Conservation (phyloP, 2,329 filamentous ascomycete species). For the Fusarium equiseti region DNA sequence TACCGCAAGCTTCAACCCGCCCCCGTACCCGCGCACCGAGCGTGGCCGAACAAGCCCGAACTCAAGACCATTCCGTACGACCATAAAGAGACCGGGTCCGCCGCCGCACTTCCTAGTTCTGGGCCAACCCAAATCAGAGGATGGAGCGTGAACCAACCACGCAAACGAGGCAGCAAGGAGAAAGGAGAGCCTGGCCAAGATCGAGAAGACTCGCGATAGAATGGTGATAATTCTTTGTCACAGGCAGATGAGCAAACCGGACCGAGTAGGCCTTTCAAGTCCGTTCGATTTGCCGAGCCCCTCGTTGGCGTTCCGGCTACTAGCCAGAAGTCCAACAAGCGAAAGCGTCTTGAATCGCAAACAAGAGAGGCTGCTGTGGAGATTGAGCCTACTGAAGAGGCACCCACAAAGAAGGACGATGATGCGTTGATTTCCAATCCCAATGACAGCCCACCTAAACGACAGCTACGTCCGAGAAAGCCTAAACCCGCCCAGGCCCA, state of each 20-base stretch:
- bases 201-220: constrained; percentile 56
- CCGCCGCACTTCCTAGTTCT: constrained; percentile 66
- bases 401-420: constrained; percentile 3
- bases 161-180: constrained; percentile 54
- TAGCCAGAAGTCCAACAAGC: constrained; percentile 27
- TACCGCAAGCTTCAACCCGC: constrained; percentile 71
- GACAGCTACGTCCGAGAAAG: constrained; percentile 43
- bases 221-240: constrained; percentile 46
- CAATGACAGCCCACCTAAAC: constrained; percentile 32
- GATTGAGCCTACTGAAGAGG: neutral
- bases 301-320: constrained; percentile 33
- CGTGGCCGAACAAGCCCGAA: constrained; percentile 62
- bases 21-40: constrained; percentile 64
- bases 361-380: neutral
- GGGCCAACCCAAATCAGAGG: constrained; percentile 69
- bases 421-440: constrained; percentile 7
- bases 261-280: constrained; percentile 33
- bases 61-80: constrained; percentile 71
- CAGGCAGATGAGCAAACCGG: constrained; percentile 34
- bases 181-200: constrained; percentile 52
- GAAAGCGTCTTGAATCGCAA: constrained; percentile 4
- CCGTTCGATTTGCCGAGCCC: constrained; percentile 46
- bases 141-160: constrained; percentile 63
- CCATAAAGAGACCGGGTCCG: constrained; percentile 69
- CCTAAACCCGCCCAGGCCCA: constrained; percentile 25